These are phyloP conservation scores for Licmophora abbreviata DNA, from an alignment of 108 stramenopile genomes.

Conservation along the genomic window DNA sequence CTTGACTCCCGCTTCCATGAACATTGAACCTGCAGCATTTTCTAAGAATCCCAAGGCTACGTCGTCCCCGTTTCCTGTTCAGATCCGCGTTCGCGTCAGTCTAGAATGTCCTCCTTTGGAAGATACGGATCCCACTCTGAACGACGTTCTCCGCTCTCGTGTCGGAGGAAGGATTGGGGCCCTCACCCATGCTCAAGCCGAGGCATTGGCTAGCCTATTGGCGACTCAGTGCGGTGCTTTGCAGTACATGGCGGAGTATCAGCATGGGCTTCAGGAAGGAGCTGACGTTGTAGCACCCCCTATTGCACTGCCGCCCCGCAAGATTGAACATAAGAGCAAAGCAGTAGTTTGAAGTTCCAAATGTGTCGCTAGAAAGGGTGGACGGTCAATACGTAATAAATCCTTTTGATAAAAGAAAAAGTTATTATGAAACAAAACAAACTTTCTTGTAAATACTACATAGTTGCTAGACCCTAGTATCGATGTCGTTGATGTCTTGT, in stretches of 20 bases:
- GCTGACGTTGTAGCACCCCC: conserved; percentile 57
- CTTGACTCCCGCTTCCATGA: conserved; percentile 61
- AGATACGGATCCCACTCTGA: conserved; percentile 73
- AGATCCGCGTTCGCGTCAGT: conserved; percentile 71
- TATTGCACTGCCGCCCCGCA: conserved; percentile 75
- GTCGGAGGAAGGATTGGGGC: conserved; percentile 75
- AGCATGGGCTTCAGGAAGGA: conserved; percentile 44
- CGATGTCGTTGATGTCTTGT: too few relatives aligned
- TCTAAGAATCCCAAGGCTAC: conserved; percentile 84
- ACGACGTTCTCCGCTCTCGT: conserved; percentile 73
- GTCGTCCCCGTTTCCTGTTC: conserved; percentile 78
- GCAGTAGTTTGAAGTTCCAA: too few relatives aligned
- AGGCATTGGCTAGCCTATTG: conserved; percentile 69
- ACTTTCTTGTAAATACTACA: too few relatives aligned
- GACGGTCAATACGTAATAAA: too few relatives aligned
- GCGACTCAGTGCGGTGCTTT: conserved; percentile 80
- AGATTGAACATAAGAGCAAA: too few relatives aligned
- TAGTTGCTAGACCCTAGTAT: too few relatives aligned
- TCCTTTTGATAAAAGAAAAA: too few relatives aligned
- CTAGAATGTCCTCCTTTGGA: conserved; percentile 83
- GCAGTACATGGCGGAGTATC: conserved; percentile 77
- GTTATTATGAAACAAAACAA: too few relatives aligned
- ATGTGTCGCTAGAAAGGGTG: too few relatives aligned
- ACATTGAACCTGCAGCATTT: conserved; percentile 80
- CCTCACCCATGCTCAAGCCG: conserved; percentile 67